Evolutionary conservation across 176 grass and related monocot species (phyloP).

Genomic region (Carex scoparia): DNA sequence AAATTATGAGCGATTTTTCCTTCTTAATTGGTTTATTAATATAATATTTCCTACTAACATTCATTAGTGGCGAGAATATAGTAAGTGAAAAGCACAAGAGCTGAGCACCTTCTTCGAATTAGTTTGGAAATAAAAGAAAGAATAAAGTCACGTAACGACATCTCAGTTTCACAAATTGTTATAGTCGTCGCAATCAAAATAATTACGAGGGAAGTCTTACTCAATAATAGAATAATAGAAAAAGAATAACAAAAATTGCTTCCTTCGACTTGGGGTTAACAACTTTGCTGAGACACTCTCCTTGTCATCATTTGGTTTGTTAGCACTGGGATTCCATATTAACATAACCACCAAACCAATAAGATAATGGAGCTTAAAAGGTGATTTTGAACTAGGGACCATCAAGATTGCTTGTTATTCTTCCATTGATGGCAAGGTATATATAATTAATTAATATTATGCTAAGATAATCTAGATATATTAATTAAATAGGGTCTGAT

Average conservation of each 20-base stretch:
- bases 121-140: not conserved
- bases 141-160: not conserved
- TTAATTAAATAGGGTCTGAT: not conserved
- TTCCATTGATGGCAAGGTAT: slow-evolving; percentile 24
- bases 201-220: not conserved
- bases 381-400: slow-evolving; percentile 23
- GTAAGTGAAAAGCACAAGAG: too few relatives aligned
- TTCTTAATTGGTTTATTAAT: too few relatives aligned
- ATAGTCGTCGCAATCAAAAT: not conserved
- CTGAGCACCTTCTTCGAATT: not conserved
- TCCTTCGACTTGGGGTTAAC: slow-evolving; percentile 23
- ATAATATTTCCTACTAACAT: too few relatives aligned
- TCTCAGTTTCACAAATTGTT: not conserved
- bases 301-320: slow-evolving; percentile 23
- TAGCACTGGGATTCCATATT: slow-evolving; percentile 14
- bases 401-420: slow-evolving; percentile 28
- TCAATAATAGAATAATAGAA: not conserved
- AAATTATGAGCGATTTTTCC: too few relatives aligned
- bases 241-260: slow-evolving; percentile 3
- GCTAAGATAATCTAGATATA: not conserved
- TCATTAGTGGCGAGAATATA: too few relatives aligned
- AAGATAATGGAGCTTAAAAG: slow-evolving; percentile 25
- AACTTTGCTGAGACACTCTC: slow-evolving; percentile 1
- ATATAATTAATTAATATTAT: slow-evolving; percentile 7
- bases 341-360: slow-evolving; percentile 29